Percentiles rank a stretch among this genome's conserved stretches.
Evolutionary conservation across 441 rosid genomes (phyloP).

Genomic region (Gossypium trilobum): DNA sequence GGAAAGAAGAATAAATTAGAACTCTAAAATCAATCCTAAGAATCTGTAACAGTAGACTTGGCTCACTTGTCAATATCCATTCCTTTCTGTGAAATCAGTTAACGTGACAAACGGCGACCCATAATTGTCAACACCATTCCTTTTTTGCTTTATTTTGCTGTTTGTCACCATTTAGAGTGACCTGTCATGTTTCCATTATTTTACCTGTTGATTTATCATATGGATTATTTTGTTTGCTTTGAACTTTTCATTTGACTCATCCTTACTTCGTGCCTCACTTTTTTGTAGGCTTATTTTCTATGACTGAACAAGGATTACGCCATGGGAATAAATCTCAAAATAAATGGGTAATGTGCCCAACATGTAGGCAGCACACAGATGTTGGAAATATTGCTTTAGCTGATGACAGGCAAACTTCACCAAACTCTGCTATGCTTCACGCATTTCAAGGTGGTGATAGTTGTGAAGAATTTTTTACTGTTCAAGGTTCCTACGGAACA

Average conservation of each 20-base stretch:
- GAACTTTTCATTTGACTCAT: constrained; percentile 6
- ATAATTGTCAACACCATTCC: not conserved
- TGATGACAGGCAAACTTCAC: constrained; percentile 48
- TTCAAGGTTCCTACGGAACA: constrained; percentile 94
- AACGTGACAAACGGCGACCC: not conserved
- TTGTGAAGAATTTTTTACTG: constrained; percentile 46
- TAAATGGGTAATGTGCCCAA: constrained; percentile 90
- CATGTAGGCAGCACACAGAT: constrained; percentile 85
- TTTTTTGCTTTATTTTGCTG: not conserved
- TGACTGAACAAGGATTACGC: constrained; percentile 54
- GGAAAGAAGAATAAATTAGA: not conserved
- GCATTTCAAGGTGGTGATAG: constrained; percentile 39
- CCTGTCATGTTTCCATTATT: not conserved
- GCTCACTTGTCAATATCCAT: not conserved
- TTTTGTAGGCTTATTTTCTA: constrained; percentile 58
- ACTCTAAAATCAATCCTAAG: not conserved
- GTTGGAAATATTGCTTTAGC: constrained; percentile 72
- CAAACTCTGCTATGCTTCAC: constrained; percentile 19
- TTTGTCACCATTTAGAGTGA: not conserved
- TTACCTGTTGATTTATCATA: not conserved
- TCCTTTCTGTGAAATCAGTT: not conserved
- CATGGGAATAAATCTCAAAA: constrained; percentile 34
- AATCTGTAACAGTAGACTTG: not conserved
- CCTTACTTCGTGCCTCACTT: constrained; percentile 12
- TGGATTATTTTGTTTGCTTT: not conserved